Percentiles rank a stretch among this genome's conserved stretches.
Conservation (phyloP, 192 early-diverging fungal species). For the Backusella australiensis region DNA sequence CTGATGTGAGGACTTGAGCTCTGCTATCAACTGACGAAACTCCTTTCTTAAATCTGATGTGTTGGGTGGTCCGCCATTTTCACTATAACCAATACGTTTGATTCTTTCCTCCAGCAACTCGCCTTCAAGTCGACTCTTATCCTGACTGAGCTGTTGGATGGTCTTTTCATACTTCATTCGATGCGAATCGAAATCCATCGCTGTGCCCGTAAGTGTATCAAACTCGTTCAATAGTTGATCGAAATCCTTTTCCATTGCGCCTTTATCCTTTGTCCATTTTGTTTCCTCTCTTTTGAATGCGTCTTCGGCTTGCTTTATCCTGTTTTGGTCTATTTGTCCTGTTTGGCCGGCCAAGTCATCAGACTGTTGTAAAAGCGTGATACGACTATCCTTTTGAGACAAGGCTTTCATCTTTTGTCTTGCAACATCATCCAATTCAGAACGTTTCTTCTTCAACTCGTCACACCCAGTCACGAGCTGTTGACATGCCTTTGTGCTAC, state of each 20-base stretch:
- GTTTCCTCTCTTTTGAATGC: neutral
- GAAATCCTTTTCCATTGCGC: constrained; percentile 33
- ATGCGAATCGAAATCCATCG: constrained; percentile 40
- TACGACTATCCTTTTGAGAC: constrained; percentile 34
- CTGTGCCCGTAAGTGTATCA: constrained; percentile 40
- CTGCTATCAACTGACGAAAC: constrained; percentile 51
- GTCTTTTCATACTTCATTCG: constrained; percentile 33
- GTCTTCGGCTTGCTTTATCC: neutral
- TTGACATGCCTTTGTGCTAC: constrained; percentile 14
- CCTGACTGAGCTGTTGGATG: constrained; percentile 29
- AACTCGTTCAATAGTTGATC: constrained; percentile 43
- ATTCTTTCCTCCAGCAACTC: constrained; percentile 38
- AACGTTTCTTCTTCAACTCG: neutral
- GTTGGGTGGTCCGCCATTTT: constrained; percentile 15
- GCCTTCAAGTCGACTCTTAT: constrained; percentile 27
- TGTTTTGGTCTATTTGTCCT: neutral
- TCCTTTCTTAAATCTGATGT: constrained; percentile 53
- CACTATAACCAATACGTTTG: constrained; percentile 30
- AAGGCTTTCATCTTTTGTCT: constrained; percentile 36
- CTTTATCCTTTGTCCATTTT: constrained; percentile 18
- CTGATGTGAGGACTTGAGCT: constrained; percentile 47
- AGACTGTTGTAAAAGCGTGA: constrained; percentile 31
- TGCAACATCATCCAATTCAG: constrained; percentile 32
- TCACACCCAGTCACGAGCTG: constrained; percentile 11
- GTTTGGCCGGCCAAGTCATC: neutral